A percentile compares a stretch with the other conserved stretches of the same genome.
Conservation (phyloP, 2,329 filamentous ascomycete genomes). For the Arthrobotrys sphaeroides region DNA sequence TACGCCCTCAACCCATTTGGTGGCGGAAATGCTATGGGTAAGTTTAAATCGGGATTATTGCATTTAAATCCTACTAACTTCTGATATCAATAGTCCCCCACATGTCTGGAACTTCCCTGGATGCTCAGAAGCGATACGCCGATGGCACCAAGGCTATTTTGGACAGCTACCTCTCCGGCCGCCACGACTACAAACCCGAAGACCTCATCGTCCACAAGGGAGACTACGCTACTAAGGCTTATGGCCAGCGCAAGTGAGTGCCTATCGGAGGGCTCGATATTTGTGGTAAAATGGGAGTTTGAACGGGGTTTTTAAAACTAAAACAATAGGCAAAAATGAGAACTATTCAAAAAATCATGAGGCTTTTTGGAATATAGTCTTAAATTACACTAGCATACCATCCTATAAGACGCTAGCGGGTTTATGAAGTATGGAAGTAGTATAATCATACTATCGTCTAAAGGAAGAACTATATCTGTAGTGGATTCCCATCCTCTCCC, state of each 20-base stretch:
- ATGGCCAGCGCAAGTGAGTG: constrained; percentile 70
- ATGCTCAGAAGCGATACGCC: constrained; percentile 93
- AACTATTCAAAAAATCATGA: no score
- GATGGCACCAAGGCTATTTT: constrained; percentile 88
- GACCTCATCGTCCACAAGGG: constrained; percentile 90
- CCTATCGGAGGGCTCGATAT: background rate
- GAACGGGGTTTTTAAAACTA: background rate
- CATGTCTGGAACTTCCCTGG: constrained; percentile 98
- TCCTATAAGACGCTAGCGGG: no score
- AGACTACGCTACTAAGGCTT: constrained; percentile 94
- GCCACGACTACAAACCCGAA: constrained; percentile 85
- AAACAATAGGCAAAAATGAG: no score
- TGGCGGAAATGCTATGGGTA: constrained; percentile 89
- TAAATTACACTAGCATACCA: no score
- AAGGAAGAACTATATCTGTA: background rate
- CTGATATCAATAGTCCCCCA: constrained; percentile 72
- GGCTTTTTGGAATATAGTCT: no score
- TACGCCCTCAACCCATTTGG: constrained; percentile 93
- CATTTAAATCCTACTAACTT: background rate
- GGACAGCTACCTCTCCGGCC: constrained; percentile 86
- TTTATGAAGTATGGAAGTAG: no score
- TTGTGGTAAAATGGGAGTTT: background rate
- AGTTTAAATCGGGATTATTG: background rate
- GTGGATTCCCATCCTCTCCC: constrained; percentile 21
- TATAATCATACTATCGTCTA: no score